Conservation (phyloP, 1,139 yeast genomes). For the Magnusiomyces tetraspermus region DNA sequence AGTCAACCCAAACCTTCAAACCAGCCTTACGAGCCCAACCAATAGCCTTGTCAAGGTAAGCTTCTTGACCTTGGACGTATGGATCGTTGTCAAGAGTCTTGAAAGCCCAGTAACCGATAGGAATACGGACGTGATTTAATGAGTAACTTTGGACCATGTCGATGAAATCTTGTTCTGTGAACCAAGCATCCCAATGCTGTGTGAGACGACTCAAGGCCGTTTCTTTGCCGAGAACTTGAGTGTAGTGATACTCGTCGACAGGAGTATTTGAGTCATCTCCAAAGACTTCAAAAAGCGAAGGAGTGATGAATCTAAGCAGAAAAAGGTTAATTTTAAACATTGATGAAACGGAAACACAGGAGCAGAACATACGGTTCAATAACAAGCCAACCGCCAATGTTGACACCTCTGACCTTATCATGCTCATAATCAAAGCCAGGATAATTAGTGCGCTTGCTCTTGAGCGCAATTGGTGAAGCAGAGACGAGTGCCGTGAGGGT, state of each 20-base stretch:
- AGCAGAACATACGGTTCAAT: conserved; percentile 55
- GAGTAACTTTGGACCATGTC: conserved; percentile 52
- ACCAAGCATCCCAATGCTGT: conserved; percentile 74
- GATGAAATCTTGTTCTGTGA: conserved; percentile 61
- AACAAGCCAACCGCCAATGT: conserved; percentile 89
- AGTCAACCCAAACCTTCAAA: conserved; percentile 78
- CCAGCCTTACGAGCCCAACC: conserved; percentile 59
- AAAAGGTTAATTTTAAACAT: no score
- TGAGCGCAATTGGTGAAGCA: not conserved
- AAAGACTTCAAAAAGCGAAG: conserved; percentile 58
- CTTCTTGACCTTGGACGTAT: conserved; percentile 75
- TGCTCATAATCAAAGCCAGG: conserved; percentile 39
- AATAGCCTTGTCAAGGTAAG: conserved; percentile 64
- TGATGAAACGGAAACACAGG: no score
- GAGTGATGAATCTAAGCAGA: conserved; percentile 57
- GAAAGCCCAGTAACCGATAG: conserved; percentile 97
- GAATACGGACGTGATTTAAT: conserved; percentile 78
- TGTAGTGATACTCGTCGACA: conserved; percentile 75
- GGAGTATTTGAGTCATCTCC: conserved; percentile 44
- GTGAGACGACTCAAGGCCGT: conserved; percentile 45
- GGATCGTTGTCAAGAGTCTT: conserved; percentile 58
- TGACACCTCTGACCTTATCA: conserved; percentile 62
- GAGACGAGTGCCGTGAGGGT: not conserved
- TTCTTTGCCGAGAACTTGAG: conserved; percentile 52
- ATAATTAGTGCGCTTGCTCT: not conserved